Evolutionary conservation across 2,329 filamentous ascomycete genomes (phyloP).

Genomic region (Neopestalotiopsis sp.): DNA sequence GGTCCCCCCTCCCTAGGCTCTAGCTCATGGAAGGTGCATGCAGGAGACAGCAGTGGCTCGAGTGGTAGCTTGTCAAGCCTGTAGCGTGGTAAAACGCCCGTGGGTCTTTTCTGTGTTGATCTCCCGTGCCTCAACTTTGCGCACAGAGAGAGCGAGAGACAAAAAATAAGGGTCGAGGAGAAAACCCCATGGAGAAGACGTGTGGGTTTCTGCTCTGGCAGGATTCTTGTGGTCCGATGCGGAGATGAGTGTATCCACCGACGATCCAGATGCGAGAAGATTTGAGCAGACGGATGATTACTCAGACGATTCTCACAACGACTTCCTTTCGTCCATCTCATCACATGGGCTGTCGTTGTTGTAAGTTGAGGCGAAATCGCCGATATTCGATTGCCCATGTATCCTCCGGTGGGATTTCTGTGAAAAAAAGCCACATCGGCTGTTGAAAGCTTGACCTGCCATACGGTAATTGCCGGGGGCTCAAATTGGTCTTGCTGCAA

Average conservation of each 20-base stretch:
- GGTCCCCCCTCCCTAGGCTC: neutral
- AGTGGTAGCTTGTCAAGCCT: too few species aligned
- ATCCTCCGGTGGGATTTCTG: neutral
- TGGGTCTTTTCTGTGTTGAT: neutral
- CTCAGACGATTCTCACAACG: neutral
- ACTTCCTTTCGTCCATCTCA: neutral
- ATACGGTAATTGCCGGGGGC: neutral
- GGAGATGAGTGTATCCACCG: neutral
- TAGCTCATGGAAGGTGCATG: too few species aligned
- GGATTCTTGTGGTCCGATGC: neutral
- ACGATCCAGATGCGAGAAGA: neutral
- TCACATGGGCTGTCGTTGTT: neutral
- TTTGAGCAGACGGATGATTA: neutral
- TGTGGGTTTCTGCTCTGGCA: neutral
- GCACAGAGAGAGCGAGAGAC: neutral
- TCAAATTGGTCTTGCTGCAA: neutral
- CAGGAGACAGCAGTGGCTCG: too few species aligned
- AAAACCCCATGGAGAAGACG: neutral
- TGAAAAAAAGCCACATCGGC: neutral
- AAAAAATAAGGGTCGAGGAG: neutral
- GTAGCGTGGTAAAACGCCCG: neutral
- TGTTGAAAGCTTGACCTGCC: neutral
- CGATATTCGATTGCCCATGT: neutral
- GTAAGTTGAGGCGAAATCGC: neutral
- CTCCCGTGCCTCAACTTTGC: neutral